These are phyloP conservation scores for Termitomyces titanicus DNA, from an alignment of 768 basidiomycete genomes.

Conservation along the genomic window DNA sequence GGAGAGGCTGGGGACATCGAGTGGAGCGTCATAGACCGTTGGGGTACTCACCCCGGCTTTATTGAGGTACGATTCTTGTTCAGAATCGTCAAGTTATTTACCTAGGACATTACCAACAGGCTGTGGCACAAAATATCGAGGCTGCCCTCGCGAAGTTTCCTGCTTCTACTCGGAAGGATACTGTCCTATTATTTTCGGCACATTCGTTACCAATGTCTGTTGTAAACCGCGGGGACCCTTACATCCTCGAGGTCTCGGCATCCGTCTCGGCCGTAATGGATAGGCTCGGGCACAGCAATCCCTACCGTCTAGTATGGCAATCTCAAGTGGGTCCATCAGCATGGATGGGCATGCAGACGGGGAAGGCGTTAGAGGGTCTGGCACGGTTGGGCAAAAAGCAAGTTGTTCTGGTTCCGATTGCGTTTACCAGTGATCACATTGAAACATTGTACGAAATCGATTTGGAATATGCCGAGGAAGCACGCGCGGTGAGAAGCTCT, in stretches of 20 bases:
- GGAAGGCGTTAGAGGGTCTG: conserved; percentile 85
- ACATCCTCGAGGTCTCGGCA: conserved; percentile 91
- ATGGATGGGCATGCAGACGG: conserved; percentile 98
- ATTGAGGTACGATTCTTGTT: conserved; percentile 64
- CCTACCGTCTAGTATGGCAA: conserved; percentile 97
- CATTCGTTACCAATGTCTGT: conserved; percentile 98
- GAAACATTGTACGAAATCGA: conserved; percentile 98
- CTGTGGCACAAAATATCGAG: conserved; percentile 87
- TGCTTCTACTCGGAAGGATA: conserved; percentile 62
- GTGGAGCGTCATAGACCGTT: conserved; percentile 98
- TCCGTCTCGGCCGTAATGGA: conserved; percentile 94
- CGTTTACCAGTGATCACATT: conserved; percentile 98
- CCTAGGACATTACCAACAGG: conserved; percentile 42
- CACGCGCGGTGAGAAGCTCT: conserved; percentile 64
- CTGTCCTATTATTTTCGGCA: conserved; percentile 91
- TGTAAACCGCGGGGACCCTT: conserved; percentile 98
- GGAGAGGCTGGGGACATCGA: conserved; percentile 68
- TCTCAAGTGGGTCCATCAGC: conserved; percentile 95
- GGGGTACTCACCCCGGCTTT: conserved; percentile 94
- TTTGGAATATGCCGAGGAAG: conserved; percentile 89
- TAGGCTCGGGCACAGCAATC: conserved; percentile 72
- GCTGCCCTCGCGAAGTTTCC: conserved; percentile 78
- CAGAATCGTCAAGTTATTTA: conserved; percentile 2
- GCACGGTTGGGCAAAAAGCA: conserved; percentile 74
- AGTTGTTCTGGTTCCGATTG: conserved; percentile 87